Conservation (phyloP, 108 stramenopile genomes). For the Parmales sp. region DNA sequence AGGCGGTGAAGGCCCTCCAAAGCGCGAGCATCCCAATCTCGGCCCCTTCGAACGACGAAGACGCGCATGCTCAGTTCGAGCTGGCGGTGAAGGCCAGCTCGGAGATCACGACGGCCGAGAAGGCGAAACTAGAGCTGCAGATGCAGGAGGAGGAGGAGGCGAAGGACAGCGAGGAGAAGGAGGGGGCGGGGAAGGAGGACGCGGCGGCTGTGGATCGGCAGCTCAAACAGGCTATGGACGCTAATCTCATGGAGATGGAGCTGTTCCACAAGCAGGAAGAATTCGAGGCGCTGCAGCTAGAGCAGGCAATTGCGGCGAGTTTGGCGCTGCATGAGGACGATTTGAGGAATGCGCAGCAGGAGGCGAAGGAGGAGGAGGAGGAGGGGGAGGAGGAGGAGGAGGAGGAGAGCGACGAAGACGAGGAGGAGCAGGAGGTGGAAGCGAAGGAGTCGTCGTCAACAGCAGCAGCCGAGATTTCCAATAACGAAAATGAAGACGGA, state of each 20-base stretch:
- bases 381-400: conserved; percentile 10
- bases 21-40: not conserved
- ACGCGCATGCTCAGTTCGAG: not conserved
- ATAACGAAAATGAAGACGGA: not conserved
- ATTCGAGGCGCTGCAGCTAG: conserved; percentile 35
- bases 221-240: conserved; percentile 7
- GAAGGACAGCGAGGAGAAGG: not conserved
- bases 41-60: not conserved
- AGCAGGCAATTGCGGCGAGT: conserved; percentile 36
- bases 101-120: not conserved
- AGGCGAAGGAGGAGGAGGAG: conserved; percentile 2
- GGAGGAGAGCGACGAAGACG: not conserved
- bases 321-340: conserved; percentile 26
- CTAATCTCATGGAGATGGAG: conserved; percentile 11
- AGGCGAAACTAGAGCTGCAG: not conserved
- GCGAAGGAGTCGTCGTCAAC: too few relatives aligned
- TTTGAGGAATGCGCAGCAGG: conserved; percentile 6
- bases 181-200: not conserved
- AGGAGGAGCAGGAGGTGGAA: not conserved
- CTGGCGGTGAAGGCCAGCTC: not conserved
- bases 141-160: not conserved
- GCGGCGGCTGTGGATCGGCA: not conserved
- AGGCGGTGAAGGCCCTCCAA: conserved; percentile 14
- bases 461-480: too few relatives aligned
- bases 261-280: conserved; percentile 26